phyloP scores from a whole-genome alignment of 1,284 basidiomycete genomes.

The Agaricales sp. region DNA sequence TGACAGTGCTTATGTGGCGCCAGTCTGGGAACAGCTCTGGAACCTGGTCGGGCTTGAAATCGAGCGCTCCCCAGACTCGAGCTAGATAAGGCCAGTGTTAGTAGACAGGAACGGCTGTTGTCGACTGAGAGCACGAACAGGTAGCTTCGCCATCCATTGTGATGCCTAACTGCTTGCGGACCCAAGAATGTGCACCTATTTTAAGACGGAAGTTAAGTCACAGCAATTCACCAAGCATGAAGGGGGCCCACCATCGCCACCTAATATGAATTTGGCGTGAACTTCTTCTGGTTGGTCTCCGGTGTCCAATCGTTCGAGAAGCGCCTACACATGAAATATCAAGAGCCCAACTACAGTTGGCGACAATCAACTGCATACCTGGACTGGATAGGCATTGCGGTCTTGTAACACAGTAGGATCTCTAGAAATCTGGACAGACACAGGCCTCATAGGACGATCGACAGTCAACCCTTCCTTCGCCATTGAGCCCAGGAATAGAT shows the following conservation, averaged over 20 bases:
- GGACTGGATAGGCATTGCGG: slow-evolving; percentile 17
- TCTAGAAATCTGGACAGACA: slow-evolving; percentile 23
- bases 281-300: slow-evolving; percentile 16
- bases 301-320: background rate
- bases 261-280: slow-evolving; percentile 38
- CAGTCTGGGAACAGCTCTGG: slow-evolving; percentile 1
- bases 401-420: slow-evolving; percentile 14
- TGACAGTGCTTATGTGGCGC: background rate
- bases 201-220: background rate
- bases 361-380: slow-evolving; percentile 7
- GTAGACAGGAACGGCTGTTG: background rate
- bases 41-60: background rate
- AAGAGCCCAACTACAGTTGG: background rate
- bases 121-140: background rate
- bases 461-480: slow-evolving; percentile 24
- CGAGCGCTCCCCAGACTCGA: slow-evolving; percentile 15
- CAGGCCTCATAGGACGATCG: slow-evolving; percentile 28
- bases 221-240: background rate
- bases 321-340: background rate
- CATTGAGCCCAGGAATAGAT: slow-evolving; percentile 33
- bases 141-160: slow-evolving; percentile 1
- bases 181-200: slow-evolving; percentile 41
- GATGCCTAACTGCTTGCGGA: slow-evolving; percentile 23
- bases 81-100: slow-evolving; percentile 3
- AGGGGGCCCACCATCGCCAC: slow-evolving; percentile 29